Conservation (phyloP, 2,329 filamentous ascomycete genomes). For the Sarocladium kiliense region DNA sequence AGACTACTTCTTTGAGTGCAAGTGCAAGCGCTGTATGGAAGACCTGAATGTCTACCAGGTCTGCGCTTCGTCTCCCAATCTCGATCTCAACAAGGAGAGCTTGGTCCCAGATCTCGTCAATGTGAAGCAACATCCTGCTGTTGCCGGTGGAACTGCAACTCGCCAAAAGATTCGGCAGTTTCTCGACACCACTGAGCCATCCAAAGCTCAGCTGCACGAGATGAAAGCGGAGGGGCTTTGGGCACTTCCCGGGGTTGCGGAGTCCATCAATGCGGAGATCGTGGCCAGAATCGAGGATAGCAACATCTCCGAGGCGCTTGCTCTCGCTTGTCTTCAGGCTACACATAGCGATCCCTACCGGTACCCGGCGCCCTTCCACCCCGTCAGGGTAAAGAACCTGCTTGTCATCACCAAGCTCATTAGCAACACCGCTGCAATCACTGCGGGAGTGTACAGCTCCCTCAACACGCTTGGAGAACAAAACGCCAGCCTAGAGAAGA, state of each 20-base stretch:
- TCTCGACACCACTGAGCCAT: neutral
- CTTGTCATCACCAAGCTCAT: slow-evolving; percentile 48
- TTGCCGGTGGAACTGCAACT: neutral
- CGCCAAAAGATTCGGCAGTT: neutral
- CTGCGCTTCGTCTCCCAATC: slow-evolving; percentile 33
- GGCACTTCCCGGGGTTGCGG: slow-evolving; percentile 39
- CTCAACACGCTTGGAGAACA: slow-evolving; percentile 9
- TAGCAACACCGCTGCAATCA: slow-evolving; percentile 40
- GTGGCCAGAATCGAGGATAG: slow-evolving; percentile 23
- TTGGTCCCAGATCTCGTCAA: slow-evolving; percentile 34
- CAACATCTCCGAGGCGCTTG: slow-evolving; percentile 38
- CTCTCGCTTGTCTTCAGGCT: slow-evolving; percentile 42
- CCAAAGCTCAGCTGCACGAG: neutral
- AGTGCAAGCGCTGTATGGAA: slow-evolving; percentile 42
- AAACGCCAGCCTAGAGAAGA: slow-evolving; percentile 16
- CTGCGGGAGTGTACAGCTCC: slow-evolving; percentile 14
- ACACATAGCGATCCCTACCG: slow-evolving; percentile 45
- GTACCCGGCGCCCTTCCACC: slow-evolving; percentile 44
- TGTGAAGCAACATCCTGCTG: slow-evolving; percentile 22
- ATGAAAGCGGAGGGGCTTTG: slow-evolving; percentile 29
- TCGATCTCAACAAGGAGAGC: slow-evolving; percentile 40
- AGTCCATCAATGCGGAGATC: slow-evolving; percentile 4
- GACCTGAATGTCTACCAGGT: slow-evolving; percentile 52
- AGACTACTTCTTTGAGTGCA: slow-evolving; percentile 49
- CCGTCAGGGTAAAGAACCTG: slow-evolving; percentile 44